Percentiles rank a stretch among this genome's conserved stretches.
Conservation (phyloP, 2,329 filamentous ascomycete genomes). For the Aspergillus clavatus region DNA sequence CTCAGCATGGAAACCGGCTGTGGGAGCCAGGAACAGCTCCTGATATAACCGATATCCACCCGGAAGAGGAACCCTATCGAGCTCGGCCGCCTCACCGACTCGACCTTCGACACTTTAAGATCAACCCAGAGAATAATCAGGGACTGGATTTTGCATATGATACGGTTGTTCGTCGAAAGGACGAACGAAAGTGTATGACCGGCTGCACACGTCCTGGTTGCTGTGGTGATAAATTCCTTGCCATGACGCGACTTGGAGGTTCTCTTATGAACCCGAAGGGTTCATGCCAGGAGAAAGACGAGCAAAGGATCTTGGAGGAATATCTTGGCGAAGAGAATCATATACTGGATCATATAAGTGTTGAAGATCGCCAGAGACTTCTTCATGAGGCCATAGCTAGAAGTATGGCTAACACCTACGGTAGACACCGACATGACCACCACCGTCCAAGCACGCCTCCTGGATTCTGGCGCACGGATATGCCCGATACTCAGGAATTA, state of each 20-base stretch:
- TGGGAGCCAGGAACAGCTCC: background rate
- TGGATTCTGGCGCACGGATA: slow-evolving; percentile 86
- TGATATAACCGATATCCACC: slow-evolving; percentile 8
- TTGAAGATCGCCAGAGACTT: slow-evolving; percentile 58
- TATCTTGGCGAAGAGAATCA: slow-evolving; percentile 46
- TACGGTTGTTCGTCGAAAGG: slow-evolving; percentile 67
- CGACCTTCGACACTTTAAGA: slow-evolving; percentile 68
- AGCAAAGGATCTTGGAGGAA: slow-evolving; percentile 44
- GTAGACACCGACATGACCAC: slow-evolving; percentile 72
- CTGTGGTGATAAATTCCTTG: slow-evolving; percentile 67
- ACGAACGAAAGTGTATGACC: slow-evolving; percentile 63
- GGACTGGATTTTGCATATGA: slow-evolving; percentile 68
- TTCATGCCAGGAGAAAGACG: slow-evolving; percentile 7
- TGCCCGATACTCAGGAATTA: slow-evolving; percentile 81
- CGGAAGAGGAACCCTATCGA: slow-evolving; percentile 50
- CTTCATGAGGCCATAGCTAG: slow-evolving; percentile 72
- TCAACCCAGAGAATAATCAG: slow-evolving; percentile 69
- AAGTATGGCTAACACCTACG: slow-evolving; percentile 67
- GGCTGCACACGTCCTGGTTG: slow-evolving; percentile 73
- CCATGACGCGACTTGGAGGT: slow-evolving; percentile 51
- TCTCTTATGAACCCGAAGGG: slow-evolving; percentile 23
- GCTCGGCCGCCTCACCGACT: slow-evolving; percentile 55
- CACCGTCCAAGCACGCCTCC: slow-evolving; percentile 69
- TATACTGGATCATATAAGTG: slow-evolving; percentile 47
- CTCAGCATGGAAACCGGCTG: background rate